Evolutionary conservation across 2,329 filamentous ascomycete genomes (phyloP).

Genomic region (Trichoderma cornu-damae): DNA sequence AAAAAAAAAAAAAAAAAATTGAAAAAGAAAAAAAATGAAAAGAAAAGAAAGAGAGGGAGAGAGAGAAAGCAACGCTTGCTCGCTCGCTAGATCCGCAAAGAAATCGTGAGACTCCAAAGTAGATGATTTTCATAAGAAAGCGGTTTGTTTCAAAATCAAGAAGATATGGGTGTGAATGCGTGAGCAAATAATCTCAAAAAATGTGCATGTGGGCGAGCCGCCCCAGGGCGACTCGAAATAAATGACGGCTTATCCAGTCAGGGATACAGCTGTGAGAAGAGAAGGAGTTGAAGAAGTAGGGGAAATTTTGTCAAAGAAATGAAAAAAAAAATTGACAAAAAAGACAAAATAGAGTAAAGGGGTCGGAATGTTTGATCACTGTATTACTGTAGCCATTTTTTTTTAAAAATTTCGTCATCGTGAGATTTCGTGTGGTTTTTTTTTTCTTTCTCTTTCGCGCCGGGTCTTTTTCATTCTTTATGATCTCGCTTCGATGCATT

Average conservation of each 20-base stretch:
- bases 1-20: constrained; percentile 12
- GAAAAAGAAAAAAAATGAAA: constrained; percentile 18
- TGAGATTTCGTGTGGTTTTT: constrained; percentile 32
- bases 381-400: constrained; percentile 21
- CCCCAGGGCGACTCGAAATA: constrained; percentile 32
- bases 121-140: constrained; percentile 29
- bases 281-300: constrained; percentile 21
- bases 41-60: constrained; percentile 22
- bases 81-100: constrained; percentile 35
- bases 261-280: constrained; percentile 18
- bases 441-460: constrained; percentile 35
- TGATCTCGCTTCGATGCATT: constrained; percentile 41
- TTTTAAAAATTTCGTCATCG: constrained; percentile 35
- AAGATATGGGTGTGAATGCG: constrained; percentile 38
- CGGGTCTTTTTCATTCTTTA: constrained; percentile 28
- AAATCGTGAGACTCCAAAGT: constrained; percentile 30
- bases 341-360: constrained; percentile 18
- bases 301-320: constrained; percentile 24
- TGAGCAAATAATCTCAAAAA: constrained; percentile 45
- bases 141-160: constrained; percentile 31
- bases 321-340: constrained; percentile 20
- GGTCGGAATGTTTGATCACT: constrained; percentile 20
- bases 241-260: constrained; percentile 26
- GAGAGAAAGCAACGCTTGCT: constrained; percentile 34
- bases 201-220: constrained; percentile 22